These are phyloP conservation scores for Colletotrichum ledebouriae DNA, from an alignment of 2,329 filamentous ascomycete species.

Conservation along the genomic window DNA sequence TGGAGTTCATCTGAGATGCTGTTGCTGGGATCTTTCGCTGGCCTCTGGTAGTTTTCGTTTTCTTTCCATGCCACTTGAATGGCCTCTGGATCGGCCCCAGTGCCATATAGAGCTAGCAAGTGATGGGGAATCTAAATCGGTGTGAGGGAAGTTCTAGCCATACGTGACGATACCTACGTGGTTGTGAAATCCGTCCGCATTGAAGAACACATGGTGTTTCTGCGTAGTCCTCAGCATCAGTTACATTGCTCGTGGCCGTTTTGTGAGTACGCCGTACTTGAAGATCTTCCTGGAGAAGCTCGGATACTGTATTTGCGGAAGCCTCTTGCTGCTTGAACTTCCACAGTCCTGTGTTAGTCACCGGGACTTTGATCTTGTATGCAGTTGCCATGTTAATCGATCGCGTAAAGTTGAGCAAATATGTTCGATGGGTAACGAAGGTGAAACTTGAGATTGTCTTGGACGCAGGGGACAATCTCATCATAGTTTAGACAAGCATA, in stretches of 20 bases:
- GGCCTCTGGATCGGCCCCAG: conserved; percentile 72
- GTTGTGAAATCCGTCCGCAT: conserved; percentile 81
- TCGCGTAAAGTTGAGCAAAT: conserved; percentile 13
- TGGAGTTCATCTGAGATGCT: conserved; percentile 66
- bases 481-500: conserved; percentile 15
- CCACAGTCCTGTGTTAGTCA: conserved; percentile 65
- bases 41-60: conserved; percentile 77
- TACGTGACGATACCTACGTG: conserved; percentile 66
- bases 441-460: conserved; percentile 16
- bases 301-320: conserved; percentile 72
- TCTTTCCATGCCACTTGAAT: conserved; percentile 75
- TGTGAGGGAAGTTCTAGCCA: background rate
- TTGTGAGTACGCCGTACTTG: conserved; percentile 55
- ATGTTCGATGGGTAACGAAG: background rate
- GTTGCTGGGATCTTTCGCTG: conserved; percentile 60
- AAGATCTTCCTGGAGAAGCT: conserved; percentile 83
- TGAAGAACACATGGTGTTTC: conserved; percentile 85
- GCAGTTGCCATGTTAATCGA: conserved; percentile 59
- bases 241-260: background rate
- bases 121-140: conserved; percentile 74
- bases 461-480: conserved; percentile 12
- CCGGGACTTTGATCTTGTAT: conserved; percentile 61
- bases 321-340: conserved; percentile 64
- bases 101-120: conserved; percentile 80
- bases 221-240: conserved; percentile 43